Base-by-base conservation (phyloP, 352 stramenopile species). In the Phytophthora sp. region DNA sequence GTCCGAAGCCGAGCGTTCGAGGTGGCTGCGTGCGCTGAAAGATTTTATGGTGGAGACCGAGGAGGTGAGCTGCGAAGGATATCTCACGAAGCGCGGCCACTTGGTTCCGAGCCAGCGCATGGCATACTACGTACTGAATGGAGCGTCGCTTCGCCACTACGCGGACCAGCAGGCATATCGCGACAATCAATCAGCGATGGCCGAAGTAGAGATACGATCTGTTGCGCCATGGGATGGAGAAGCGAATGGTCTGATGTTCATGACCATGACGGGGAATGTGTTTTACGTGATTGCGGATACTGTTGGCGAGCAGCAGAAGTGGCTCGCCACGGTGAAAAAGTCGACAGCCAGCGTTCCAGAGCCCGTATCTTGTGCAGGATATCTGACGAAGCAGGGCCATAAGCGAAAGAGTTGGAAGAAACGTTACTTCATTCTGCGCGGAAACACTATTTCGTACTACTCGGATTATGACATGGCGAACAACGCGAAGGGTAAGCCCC, bases 331-430 rank as follows among this genome's bases (percentile, higher is more conserved):
- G 8, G 79, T 92, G 5, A 89, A 81, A 56, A 82, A 83, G 33
- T 89, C 85, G 13, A 90, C 85, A 35, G 74, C 77, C 9, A 91
- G 75, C 24, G 66, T 93, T 7, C 88, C 86, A 0, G 84, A 93
- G 51, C 88, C 88, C 0, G 84, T 96, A 7, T 72, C 82, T 5
- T 96, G 88, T 63, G 87, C 86, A 7, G 89, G 89, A 31, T 96
- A 94, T 69, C 65, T 96, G 20, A 95, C 87, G 23, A 96, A 96
- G 63, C 89, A 96, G 74, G 89, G 89, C 23, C 89, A 96, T 69
- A 96, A 95, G 66, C 85, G 89, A 1, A 96, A 96, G 71, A 96
- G 87, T 63, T 96, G 89, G 89, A 96, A 95, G 66, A 96, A 95
- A 59, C 85, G 89, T 0, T 96, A 95, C 62, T 96, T 96, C 50